These are phyloP conservation scores for Russula abietina DNA, from an alignment of 768 basidiomycete species.

Conservation along the genomic window DNA sequence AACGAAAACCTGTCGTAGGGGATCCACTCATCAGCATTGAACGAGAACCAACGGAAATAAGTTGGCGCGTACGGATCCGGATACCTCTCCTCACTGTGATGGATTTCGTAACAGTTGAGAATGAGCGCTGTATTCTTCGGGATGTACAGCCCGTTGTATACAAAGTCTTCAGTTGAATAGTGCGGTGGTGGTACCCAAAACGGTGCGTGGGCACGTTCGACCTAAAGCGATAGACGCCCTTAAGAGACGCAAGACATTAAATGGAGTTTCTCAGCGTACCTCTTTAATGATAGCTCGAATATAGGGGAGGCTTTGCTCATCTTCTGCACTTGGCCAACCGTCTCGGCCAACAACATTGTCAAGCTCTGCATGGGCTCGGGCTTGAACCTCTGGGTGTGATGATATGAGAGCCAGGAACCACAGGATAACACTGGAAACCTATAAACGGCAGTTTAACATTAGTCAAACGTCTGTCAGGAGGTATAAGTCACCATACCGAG, in stretches of 20 bases:
- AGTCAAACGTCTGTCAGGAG: background rate
- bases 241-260: background rate
- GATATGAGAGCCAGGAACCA: conserved; percentile 31
- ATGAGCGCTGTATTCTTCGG: conserved; percentile 31
- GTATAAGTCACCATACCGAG: conserved; percentile 22
- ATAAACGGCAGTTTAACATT: background rate
- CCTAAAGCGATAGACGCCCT: conserved; percentile 13
- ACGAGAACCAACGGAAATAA: conserved; percentile 11
- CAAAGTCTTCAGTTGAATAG: conserved; percentile 30
- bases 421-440: conserved; percentile 34
- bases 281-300: conserved; percentile 30
- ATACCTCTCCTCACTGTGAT: conserved; percentile 33
- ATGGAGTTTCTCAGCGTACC: conserved; percentile 18
- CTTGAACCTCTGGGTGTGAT: conserved; percentile 29
- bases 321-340: conserved; percentile 26
- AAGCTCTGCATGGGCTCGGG: conserved; percentile 29
- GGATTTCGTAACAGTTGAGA: conserved; percentile 29
- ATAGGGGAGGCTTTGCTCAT: conserved; percentile 28
- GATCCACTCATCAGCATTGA: background rate
- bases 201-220: conserved; percentile 27
- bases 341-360: conserved; percentile 28
- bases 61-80: conserved; percentile 33
- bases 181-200: conserved; percentile 33
- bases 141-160: conserved; percentile 30
- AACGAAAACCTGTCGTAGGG: conserved; percentile 26